phyloP scores from a whole-genome alignment of 176 grass and related monocot genomes.

The Cenchrus americanus region DNA sequence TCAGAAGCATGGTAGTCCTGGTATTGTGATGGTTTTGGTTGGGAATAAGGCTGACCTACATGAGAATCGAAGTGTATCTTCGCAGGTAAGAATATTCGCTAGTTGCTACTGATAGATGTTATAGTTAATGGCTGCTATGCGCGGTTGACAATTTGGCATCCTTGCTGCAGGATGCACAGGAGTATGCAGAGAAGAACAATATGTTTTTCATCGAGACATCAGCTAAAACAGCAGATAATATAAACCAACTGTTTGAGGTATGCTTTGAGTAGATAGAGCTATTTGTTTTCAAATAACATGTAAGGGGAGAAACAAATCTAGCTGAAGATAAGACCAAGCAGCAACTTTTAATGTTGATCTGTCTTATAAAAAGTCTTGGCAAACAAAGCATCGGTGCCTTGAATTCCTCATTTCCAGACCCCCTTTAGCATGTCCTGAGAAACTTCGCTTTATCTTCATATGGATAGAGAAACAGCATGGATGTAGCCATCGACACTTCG shows the following conservation, averaged over 20 bases:
- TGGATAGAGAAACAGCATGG: background rate
- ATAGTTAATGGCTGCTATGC: background rate
- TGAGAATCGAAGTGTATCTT: constrained; percentile 72
- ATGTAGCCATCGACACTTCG: background rate
- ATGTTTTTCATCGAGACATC: constrained; percentile 99
- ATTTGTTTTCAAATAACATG: background rate
- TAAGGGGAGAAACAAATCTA: background rate
- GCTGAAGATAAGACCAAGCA: background rate
- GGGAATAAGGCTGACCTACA: constrained; percentile 95
- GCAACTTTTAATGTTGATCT: background rate
- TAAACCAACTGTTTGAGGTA: constrained; percentile 99
- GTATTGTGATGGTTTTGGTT: constrained; percentile 93
- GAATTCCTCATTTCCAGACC: background rate
- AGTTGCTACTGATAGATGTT: constrained; percentile 7
- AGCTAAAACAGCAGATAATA: constrained; percentile 94
- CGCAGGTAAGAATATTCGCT: constrained; percentile 48
- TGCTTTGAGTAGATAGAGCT: constrained; percentile 13
- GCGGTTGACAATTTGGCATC: constrained; percentile 25
- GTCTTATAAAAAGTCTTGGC: too few species aligned
- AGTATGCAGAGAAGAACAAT: constrained; percentile 89
- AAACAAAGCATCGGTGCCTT: background rate
- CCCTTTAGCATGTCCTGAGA: background rate
- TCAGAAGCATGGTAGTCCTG: constrained; percentile 96
- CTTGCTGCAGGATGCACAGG: constrained; percentile 72
- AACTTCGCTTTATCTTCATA: background rate